Evolutionary conservation across 305 asterid genomes (phyloP).

Genomic region (Nicotiana rustica): DNA sequence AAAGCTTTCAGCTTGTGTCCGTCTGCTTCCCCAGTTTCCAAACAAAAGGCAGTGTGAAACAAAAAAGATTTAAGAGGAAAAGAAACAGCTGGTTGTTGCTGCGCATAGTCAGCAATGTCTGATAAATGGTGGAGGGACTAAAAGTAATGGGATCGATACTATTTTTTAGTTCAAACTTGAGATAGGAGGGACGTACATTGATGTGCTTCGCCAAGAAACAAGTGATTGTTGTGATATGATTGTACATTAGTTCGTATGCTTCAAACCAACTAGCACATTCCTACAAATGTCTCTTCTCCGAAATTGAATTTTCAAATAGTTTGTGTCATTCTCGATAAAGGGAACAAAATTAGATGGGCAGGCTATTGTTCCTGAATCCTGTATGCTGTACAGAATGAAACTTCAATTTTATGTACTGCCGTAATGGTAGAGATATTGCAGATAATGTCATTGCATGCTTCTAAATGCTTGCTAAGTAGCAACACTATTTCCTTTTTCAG

Average conservation of each 20-base stretch:
- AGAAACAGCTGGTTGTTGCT: background rate
- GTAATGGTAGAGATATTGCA: background rate
- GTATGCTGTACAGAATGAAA: background rate
- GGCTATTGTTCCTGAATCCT: background rate
- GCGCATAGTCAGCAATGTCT: background rate
- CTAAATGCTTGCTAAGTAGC: background rate
- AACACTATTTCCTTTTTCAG: slow-evolving; percentile 49
- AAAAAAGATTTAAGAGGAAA: background rate
- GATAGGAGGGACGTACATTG: background rate
- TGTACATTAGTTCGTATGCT: background rate
- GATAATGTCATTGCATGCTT: background rate
- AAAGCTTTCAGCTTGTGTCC: background rate
- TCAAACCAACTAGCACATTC: background rate
- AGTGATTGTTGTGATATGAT: slow-evolving; percentile 19
- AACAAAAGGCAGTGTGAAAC: background rate
- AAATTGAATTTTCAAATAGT: background rate
- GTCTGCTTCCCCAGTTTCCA: background rate
- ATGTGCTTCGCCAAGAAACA: background rate
- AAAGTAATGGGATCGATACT: background rate
- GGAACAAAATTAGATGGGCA: background rate
- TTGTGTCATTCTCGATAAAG: background rate
- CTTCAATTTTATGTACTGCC: background rate
- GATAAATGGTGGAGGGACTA: background rate
- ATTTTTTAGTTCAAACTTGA: background rate
- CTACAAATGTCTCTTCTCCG: background rate